Percentiles rank a stretch among this genome's conserved stretches.
phyloP scores from a whole-genome alignment of 192 early-diverging fungal species.

The Martensiomyces pterosporus region DNA sequence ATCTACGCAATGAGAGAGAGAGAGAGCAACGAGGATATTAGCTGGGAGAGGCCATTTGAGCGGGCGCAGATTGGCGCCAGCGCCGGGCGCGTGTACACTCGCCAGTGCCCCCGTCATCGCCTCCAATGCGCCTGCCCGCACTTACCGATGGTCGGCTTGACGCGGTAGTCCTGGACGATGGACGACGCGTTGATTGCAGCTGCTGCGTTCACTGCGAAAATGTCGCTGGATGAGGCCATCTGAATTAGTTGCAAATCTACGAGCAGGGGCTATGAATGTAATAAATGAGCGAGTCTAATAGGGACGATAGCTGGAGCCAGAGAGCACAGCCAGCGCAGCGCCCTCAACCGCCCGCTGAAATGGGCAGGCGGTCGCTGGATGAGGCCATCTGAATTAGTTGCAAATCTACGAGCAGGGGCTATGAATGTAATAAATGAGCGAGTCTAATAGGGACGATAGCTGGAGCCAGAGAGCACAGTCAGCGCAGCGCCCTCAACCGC shows the following conservation, averaged over 20 bases:
- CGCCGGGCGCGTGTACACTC: background rate
- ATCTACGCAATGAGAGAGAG: constrained; percentile 55
- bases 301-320: background rate
- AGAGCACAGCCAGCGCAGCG: background rate
- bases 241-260: too few species aligned
- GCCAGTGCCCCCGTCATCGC: background rate
- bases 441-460: background rate
- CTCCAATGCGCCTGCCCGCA: background rate
- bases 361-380: too few species aligned
- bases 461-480: background rate
- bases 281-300: background rate
- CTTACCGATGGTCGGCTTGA: constrained; percentile 47
- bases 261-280: too few species aligned
- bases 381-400: too few species aligned
- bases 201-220: constrained; percentile 44
- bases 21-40: background rate
- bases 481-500: background rate
- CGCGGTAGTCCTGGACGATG: constrained; percentile 46
- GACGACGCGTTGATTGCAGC: constrained; percentile 47
- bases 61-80: background rate
- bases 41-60: background rate
- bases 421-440: background rate
- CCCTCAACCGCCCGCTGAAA: background rate
- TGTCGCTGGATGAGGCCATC: constrained; percentile 38
- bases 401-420: too few species aligned